Evolutionary conservation across 768 basidiomycete species (phyloP), one percentile per base, ranked within the genome.

Genomic region (Hortiboletus flavorubellus): DNA sequence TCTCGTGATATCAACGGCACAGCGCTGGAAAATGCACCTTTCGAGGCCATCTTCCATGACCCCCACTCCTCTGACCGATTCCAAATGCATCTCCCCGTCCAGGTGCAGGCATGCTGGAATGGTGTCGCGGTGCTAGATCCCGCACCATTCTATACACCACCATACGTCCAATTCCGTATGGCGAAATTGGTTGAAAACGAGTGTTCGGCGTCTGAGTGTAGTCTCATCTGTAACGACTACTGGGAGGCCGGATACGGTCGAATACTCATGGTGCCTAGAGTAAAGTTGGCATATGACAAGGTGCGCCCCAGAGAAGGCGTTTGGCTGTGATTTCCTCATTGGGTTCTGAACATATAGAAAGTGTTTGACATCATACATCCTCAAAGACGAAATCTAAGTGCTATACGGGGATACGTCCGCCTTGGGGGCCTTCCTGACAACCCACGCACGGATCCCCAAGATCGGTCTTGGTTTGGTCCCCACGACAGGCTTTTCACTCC

Each of bases 21-120:
- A 0, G 96, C 96, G 0, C 80, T 99, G 49, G 96, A 99, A 72
- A 99, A 99, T 69, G 94, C 94, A 0, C 96, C 96, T 0, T 99
- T 99, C 61, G 96, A 98, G 70, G 72, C 79, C 55, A 87, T 99
- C 58, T 97, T 99, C 80, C 94, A 93, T 68, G 86, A 98, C 65
- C 68, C 79, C 6, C 73, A 83, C 26, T 90, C 89, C 2, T 81
- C 85, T 12, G 76, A 83, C 42, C 84, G 93, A 31, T 99, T 95
- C 83, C 91, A 92, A 69, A 77, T 81, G 40, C 96, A 99, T 70
- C 80, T 99, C 1, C 96, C 97, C 0, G 76, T 98, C 21, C 97
- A 99, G 68, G 93, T 98, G 26, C 96, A 98, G 75, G 88, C 89
- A 5, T 99, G 96, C 73, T 98, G 97, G 97, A 99, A 98, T 69